Evolutionary conservation across 345 rosid genomes (phyloP), one percentile per base, ranked within the genome.

Genomic region (Limnanthes douglasii): DNA sequence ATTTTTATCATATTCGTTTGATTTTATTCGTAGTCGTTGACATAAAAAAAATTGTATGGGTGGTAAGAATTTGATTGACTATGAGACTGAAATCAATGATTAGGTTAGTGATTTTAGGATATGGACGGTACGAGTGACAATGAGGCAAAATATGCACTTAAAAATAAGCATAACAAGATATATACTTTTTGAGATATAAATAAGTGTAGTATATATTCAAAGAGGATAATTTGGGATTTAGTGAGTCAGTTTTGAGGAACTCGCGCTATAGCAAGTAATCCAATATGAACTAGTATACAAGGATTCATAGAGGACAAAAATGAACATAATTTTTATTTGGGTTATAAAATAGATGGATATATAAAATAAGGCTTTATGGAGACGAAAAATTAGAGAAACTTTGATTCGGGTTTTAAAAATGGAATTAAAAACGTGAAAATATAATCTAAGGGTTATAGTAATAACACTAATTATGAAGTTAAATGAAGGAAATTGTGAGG

Each of bases 61-160:
- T n/a, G n/a, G n/a, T n/a, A 92, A 62, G 72, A 92, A 93, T 50
- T 48, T 85, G 38, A 53, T 81, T 31, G 93, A 85, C 16, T 96
- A 92, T 50, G 99, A 92, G 64, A 83, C 73, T 11, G 94, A 85
- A 31, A 80, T 92, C 43, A 81, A 75, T 49, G 69, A 75, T 32
- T 75, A 82, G 96, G 75, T 77, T 9, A 53, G 80, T 23, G 78
- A 68, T 31, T 59, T 84, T 44, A 62, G 78, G 41, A 51, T 54
- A 5, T 59, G 55, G 31, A 57, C 72, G 16, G 46, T 51, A 54
- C 46, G 11, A 55, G 66, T 18, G 50, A 43, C 9, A n/a, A n/a
- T n/a, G n/a, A n/a, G n/a, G n/a, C n/a, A n/a, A n/a, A n/a, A n/a
- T n/a, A n/a, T n/a, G n/a, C n/a, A n/a, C n/a, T n/a, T n/a, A n/a